Evolutionary conservation across 345 rosid genomes (phyloP), one percentile per base, ranked within the genome.

Genomic region (Corchorus capsularis): DNA sequence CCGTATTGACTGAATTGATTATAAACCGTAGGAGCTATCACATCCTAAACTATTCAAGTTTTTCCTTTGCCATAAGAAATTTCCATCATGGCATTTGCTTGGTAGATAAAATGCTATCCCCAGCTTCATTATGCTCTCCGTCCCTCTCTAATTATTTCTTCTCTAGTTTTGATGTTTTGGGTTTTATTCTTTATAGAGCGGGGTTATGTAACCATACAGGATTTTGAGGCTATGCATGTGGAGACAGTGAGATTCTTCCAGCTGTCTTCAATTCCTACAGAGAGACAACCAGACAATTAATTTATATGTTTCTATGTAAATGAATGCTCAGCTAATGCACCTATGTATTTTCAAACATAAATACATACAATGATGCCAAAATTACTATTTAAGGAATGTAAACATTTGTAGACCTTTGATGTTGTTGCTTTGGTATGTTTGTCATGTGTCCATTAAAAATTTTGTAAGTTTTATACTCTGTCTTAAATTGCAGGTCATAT

Each of bases 401-500:
- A 32, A 32, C 0, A 47, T 46, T 22, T 20, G 8, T 16, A 22
- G 19, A 35, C 16, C 46, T 69, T 16, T 69, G 39, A 69, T 69
- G 19, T 52, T 52, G 46, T 19, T 32, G 22, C 60, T 50, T 69
- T 60, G 43, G 17, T 52, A 50, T 69, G 46, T 69, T 50, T 69
- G 52, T 79, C 41, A 9, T 79, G 32, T 68, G 22, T 60, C 5
- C 45, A 15, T 39, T 6, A 63, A 64, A 35, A 64, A 5, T 37
- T 64, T 63, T 74, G 34, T 65, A 49, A 75, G 35, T 54, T 39
- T 20, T 37, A 19, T 72, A 71, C 45, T 76, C 14, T 77, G 77
- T 84, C 59, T 68, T 57, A 80, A 71, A 69, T 65, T 83, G 78
- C 87, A 93, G 99, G 96, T 92, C 83, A 84, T 88, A 63, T 87